Base-by-base conservation (phyloP, 805 yeast genomes). In the Starmerella powellii region DNA sequence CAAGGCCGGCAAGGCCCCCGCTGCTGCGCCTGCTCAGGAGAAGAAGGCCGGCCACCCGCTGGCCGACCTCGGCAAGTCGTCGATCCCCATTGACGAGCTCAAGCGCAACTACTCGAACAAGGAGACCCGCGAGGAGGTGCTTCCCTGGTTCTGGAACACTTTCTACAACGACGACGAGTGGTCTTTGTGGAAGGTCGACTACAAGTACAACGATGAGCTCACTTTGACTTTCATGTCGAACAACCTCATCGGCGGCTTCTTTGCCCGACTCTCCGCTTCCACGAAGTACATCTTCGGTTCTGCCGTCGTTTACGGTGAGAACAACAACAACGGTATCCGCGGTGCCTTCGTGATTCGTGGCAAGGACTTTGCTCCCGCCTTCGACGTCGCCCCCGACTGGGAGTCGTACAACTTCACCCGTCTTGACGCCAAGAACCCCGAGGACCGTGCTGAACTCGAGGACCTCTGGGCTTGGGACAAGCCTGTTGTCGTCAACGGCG, bases 331-430 rank as follows among this genome's bases (percentile, higher is more conserved):
- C 71, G 97, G 96, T 73, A 87, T 88, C 63, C 71, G 83, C 57
- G 96, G 95, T 73, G 94, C 80, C 62, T 80, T 88, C 74, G 68
- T 91, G 61, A 79, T 88, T 61, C 86, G 97, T 72, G 98, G 98
- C 59, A 84, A 88, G 68, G 95, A 88, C 49, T 68, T 57, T 62
- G 74, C 57, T 44, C 94, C 96, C 65, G 98, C 95, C 51, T 85
- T 88, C 62, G 82, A 88, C 53, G 97, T 91, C 65, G 98, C 97
- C 62, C 96, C 98, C 66, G 98, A 91, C 71, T 86, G 94, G 94
- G 97, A 88, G 71, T 84, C 95, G 38, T 88, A 84, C 72, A 62
- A 63, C 46, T 85, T 74, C 81, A 68, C 76, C 62, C 78, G 83
- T 72, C 72, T 88, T 60, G 96, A 88, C 63, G 74, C 80, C 48